These are phyloP conservation scores for Backusella mclennaniae DNA, from an alignment of 192 early-diverging fungal genomes.

Conservation along the genomic window DNA sequence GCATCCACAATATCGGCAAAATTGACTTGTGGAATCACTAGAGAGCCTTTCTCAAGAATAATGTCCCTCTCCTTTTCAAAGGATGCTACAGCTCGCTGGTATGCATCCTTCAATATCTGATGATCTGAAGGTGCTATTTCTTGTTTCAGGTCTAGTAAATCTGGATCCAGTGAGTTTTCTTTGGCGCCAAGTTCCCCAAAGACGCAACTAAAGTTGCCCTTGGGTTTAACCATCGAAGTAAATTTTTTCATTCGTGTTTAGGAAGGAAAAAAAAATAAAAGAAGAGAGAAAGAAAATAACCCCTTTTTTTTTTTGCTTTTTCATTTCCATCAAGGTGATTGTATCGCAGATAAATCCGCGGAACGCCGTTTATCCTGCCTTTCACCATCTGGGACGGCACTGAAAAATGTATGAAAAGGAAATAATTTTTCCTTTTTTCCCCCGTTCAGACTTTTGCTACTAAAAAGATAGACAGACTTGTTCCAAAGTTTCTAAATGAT, in stretches of 20 bases:
- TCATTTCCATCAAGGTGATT: not conserved
- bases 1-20: conserved; percentile 20
- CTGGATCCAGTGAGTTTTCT: conserved; percentile 10
- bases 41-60: conserved; percentile 17
- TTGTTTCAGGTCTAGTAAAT: conserved; percentile 23
- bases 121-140: not conserved
- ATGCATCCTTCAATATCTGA: not conserved
- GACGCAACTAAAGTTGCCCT: conserved; percentile 19
- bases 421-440: not conserved
- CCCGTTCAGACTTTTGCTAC: not conserved
- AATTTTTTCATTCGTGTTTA: not conserved
- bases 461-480: no score
- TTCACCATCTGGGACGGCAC: no score
- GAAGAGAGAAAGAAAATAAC: not conserved
- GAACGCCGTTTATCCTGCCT: not conserved
- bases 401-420: not conserved
- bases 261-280: not conserved
- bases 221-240: not conserved
- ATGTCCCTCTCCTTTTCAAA: conserved; percentile 20
- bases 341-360: not conserved
- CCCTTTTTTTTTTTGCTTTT: not conserved
- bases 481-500: no score
- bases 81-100: not conserved
- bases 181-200: conserved; percentile 18
- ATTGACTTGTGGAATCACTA: conserved; percentile 20